A percentile compares a stretch with the other conserved stretches of the same genome.
phyloP scores from a whole-genome alignment of 257 asterid genomes.

The Nemophila menziesii region DNA sequence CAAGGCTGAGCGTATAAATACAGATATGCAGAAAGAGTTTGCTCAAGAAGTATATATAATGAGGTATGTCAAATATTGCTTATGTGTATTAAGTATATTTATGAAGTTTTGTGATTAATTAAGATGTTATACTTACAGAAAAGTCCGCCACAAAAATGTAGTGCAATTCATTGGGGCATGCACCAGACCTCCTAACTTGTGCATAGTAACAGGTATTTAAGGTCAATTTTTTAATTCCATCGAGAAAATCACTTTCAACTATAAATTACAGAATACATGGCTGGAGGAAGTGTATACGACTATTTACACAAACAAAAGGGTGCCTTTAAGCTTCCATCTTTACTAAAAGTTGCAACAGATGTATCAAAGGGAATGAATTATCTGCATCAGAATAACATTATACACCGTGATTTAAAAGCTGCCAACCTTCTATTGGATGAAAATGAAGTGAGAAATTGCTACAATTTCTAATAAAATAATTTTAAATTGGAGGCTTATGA shows the following conservation, averaged over 20 bases:
- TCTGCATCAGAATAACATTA: slow-evolving; percentile 92
- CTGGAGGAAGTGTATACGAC: slow-evolving; percentile 97
- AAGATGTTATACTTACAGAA: slow-evolving; percentile 46
- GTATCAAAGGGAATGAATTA: slow-evolving; percentile 95
- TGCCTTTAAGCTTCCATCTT: slow-evolving; percentile 70
- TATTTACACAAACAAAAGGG: slow-evolving; percentile 92
- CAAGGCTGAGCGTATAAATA: slow-evolving; percentile 70
- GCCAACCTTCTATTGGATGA: slow-evolving; percentile 98
- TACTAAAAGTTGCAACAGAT: slow-evolving; percentile 89
- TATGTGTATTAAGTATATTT: too few relatives aligned
- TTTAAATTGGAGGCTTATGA: neutral
- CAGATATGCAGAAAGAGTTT: slow-evolving; percentile 84
- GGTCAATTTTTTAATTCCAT: neutral
- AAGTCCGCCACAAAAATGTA: slow-evolving; percentile 92
- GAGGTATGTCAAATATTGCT: slow-evolving; percentile 44
- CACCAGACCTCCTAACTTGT: slow-evolving; percentile 82
- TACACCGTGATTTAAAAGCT: slow-evolving; percentile 96
- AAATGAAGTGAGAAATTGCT: slow-evolving; percentile 68
- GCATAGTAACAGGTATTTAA: slow-evolving; percentile 81
- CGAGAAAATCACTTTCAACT: neutral
- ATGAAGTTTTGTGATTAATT: neutral
- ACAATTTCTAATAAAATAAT: too few relatives aligned
- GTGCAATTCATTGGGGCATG: slow-evolving; percentile 98
- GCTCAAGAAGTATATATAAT: slow-evolving; percentile 95
- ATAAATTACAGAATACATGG: slow-evolving; percentile 67